Evolutionary conservation across 2,329 filamentous ascomycete species (phyloP), one percentile per base, ranked within the genome.

Genomic region (Zasmidium cellare): DNA sequence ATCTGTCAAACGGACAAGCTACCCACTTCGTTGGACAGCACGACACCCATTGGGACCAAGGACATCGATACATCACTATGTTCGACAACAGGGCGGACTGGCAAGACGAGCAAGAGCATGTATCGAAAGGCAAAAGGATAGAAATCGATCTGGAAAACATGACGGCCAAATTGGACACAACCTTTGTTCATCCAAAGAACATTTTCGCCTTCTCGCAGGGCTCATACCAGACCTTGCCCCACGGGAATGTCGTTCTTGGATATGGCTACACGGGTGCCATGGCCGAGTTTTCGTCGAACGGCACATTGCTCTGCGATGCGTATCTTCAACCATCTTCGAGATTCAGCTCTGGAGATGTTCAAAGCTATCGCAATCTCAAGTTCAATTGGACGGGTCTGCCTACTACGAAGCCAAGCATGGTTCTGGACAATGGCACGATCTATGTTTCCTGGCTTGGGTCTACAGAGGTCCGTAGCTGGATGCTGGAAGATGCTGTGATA

Each of bases 181-280:
- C 62, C 2, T 72, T 65, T 62, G 47, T 64, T 12, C 61, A 70
- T 46, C 58, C 67, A 1, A 51, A 58, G 25, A 60, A 63, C 3
- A 72, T 84, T 22, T 72, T 77, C 1, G 75, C 79, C 38, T 77
- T 75, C 41, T 81, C 80, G 0, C 79, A 82, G 59, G 79, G 79
- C 1, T 79, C 75, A 51, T 79, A 80, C 9, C 83, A 86, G 61
- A 67, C 80, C 1, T 75, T 85, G 0, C 76, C 79, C 0, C 79
- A 79, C 53, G 78, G 79, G 41, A 80, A 84, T 57, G 77, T 80
- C 5, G 67, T 86, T 16, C 76, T 86, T n/a, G 81, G 82, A 57
- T 86, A 82, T 79, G 82, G 84, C 3, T 68, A 72, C 56, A 65
- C 69, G 12, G 66, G 66, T 1, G 70, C 74, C 19, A 69, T 72